Percentiles rank a stretch among this genome's conserved stretches.
phyloP scores from a whole-genome alignment of 495 filamentous ascomycete genomes.

The Neurospora terricola region DNA sequence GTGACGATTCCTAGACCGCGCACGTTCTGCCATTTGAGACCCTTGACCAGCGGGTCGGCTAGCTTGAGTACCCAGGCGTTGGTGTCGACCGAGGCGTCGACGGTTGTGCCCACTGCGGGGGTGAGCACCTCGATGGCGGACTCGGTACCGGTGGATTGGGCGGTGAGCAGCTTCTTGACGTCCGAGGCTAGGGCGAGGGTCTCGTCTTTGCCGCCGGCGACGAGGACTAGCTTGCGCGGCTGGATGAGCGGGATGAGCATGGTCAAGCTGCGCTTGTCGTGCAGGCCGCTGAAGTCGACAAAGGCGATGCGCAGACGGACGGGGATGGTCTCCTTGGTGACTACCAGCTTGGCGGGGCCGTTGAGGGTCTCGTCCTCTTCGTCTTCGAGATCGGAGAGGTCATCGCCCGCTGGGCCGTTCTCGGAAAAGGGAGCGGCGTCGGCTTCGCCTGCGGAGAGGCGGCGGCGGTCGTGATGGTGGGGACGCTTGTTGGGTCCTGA shows the following conservation, averaged over 20 bases:
- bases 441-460: slow-evolving; percentile 29
- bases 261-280: slow-evolving; percentile 83
- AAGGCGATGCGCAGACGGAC: slow-evolving; percentile 69
- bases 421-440: slow-evolving; percentile 27
- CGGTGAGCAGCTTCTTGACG: slow-evolving; percentile 64
- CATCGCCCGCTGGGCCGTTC: slow-evolving; percentile 35
- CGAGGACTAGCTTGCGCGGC: slow-evolving; percentile 84
- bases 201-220: slow-evolving; percentile 69
- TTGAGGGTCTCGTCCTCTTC: slow-evolving; percentile 44
- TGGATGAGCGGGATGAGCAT: slow-evolving; percentile 94
- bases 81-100: slow-evolving; percentile 92
- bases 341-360: slow-evolving; percentile 66
- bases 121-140: slow-evolving; percentile 60
- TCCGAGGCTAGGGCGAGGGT: slow-evolving; percentile 67
- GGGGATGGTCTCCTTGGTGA: slow-evolving; percentile 47
- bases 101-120: slow-evolving; percentile 54
- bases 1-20: slow-evolving; percentile 81
- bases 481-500: slow-evolving; percentile 28
- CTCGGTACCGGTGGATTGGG: slow-evolving; percentile 31
- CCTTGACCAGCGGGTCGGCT: slow-evolving; percentile 67
- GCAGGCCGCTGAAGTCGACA: slow-evolving; percentile 85
- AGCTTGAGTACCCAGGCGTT: slow-evolving; percentile 95
- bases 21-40: slow-evolving; percentile 90
- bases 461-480: slow-evolving; percentile 21
- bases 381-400: slow-evolving; percentile 44